Percentiles rank a stretch among this genome's conserved stretches.
Evolutionary conservation across 805 yeast species (phyloP).

Genomic region (Metschnikowia gelsemii): DNA sequence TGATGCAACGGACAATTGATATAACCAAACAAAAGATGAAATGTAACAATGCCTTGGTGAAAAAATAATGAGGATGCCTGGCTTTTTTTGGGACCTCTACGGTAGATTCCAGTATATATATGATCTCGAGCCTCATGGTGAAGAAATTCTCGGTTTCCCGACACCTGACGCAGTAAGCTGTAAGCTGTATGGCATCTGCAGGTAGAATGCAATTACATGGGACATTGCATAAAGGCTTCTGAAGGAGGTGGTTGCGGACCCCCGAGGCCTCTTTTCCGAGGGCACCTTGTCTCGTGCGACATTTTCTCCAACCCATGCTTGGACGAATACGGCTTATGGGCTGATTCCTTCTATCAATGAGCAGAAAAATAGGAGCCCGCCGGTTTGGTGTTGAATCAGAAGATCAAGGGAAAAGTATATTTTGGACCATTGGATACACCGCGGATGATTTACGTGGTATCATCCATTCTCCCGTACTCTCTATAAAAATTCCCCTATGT

Average conservation of each 20-base stretch:
- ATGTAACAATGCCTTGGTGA: conserved; percentile 7
- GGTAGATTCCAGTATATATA: conserved; percentile 12
- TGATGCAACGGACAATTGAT: conserved; percentile 5
- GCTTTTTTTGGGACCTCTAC: conserved; percentile 6
- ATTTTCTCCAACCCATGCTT: conserved; percentile 2
- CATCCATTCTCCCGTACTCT: neutral
- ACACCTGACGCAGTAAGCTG: conserved; percentile 10
- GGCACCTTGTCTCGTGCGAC: conserved; percentile 13
- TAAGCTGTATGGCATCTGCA: conserved; percentile 11
- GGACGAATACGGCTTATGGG: neutral
- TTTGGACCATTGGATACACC: no score
- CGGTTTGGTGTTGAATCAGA: neutral
- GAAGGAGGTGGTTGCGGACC: conserved; percentile 15
- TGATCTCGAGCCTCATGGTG: conserved; percentile 9
- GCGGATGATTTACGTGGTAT: no score
- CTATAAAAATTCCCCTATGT: neutral
- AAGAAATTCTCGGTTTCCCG: conserved; percentile 11
- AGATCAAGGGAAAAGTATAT: no score
- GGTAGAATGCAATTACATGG: conserved; percentile 10
- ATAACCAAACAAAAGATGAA: neutral
- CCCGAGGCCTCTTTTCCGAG: conserved; percentile 13
- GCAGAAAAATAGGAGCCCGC: neutral
- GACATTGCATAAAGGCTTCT: conserved; percentile 10
- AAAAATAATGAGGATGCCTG: conserved; percentile 7
- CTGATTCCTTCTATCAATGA: neutral